A percentile compares a stretch with the other conserved stretches of the same genome.
These are phyloP conservation scores for Tetrapisispora pingtungensis DNA, from an alignment of 805 yeast genomes.

Conservation along the genomic window DNA sequence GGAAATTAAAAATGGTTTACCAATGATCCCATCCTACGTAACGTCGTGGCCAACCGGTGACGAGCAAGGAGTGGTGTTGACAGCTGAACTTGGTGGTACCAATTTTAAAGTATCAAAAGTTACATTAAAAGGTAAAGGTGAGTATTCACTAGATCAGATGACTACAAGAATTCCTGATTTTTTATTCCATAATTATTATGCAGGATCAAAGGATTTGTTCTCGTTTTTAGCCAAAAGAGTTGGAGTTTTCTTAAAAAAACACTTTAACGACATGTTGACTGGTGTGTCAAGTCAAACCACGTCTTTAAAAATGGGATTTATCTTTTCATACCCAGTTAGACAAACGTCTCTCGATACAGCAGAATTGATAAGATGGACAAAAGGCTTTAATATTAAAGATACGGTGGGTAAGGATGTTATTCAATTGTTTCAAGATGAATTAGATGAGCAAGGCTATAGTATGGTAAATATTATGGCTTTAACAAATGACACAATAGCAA, in stretches of 20 bases:
- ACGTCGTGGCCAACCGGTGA: conserved; percentile 79
- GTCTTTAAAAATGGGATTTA: conserved; percentile 69
- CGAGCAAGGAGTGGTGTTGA: conserved; percentile 73
- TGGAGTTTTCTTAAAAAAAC: conserved; percentile 49
- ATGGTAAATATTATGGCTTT: conserved; percentile 67
- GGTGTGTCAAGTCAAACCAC: conserved; percentile 23
- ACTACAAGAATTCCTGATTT: conserved; percentile 74
- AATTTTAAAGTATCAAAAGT: conserved; percentile 93
- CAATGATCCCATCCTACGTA: conserved; percentile 91
- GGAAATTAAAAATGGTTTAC: conserved; percentile 37
- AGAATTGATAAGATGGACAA: conserved; percentile 86
- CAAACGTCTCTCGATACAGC: conserved; percentile 78
- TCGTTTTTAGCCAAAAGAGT: conserved; percentile 64
- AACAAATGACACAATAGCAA: conserved; percentile 95
- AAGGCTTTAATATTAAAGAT: conserved; percentile 81
- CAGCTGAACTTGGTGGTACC: conserved; percentile 95
- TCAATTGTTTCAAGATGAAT: conserved; percentile 53
- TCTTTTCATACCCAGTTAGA: conserved; percentile 87
- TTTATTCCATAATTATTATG: conserved; percentile 46
- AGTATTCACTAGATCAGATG: conserved; percentile 62
- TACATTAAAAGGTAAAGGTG: conserved; percentile 60
- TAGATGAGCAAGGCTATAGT: conserved; percentile 49
- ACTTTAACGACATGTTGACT: conserved; percentile 41
- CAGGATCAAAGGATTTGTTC: conserved; percentile 56
- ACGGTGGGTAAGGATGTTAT: conserved; percentile 81